These are phyloP conservation scores for Raphanus raphanistrum DNA, from an alignment of 345 rosid species.

Conservation along the genomic window DNA sequence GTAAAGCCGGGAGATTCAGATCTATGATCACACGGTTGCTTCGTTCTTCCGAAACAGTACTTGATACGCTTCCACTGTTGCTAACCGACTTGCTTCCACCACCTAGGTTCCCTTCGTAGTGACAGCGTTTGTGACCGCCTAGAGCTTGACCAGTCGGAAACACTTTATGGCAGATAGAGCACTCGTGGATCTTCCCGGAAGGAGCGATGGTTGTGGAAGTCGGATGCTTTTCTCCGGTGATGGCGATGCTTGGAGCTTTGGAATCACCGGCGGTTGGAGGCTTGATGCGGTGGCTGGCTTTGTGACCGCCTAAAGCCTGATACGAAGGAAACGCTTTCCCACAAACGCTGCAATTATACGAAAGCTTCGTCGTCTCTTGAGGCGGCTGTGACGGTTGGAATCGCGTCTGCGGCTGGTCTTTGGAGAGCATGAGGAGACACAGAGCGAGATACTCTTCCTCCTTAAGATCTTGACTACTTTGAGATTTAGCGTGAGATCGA, in stretches of 20 bases:
- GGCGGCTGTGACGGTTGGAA: constrained; percentile 5
- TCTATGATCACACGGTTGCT: constrained; percentile 67
- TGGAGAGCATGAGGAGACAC: constrained; percentile 81
- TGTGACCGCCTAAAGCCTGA: constrained; percentile 96
- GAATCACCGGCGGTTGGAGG: constrained; percentile 34
- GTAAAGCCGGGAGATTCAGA: constrained; percentile 83
- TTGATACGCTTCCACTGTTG: constrained; percentile 48
- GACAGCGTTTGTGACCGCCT: constrained; percentile 97
- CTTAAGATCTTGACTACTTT: constrained; percentile 11
- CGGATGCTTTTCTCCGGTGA: constrained; percentile 21
- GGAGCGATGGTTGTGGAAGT: constrained; percentile 9
- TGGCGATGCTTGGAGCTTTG: constrained; percentile 5
- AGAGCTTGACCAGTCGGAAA: constrained; percentile 93
- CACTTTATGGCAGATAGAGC: constrained; percentile 83
- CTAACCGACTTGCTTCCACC: constrained; percentile 34
- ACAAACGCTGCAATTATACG: constrained; percentile 79
- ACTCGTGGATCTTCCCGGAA: constrained; percentile 72
- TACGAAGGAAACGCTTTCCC: constrained; percentile 76
- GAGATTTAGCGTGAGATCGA: constrained; percentile 9
- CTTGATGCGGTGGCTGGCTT: constrained; percentile 92
- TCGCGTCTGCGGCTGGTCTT: constrained; percentile 37
- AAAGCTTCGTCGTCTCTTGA: constrained; percentile 35
- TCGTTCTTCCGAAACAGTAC: constrained; percentile 50
- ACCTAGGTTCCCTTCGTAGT: constrained; percentile 70
- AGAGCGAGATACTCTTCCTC: constrained; percentile 81